A percentile compares a stretch with the other conserved stretches of the same genome.
These are phyloP conservation scores for Teratosphaeria viscida DNA, from an alignment of 2,329 filamentous ascomycete species.

Conservation along the genomic window DNA sequence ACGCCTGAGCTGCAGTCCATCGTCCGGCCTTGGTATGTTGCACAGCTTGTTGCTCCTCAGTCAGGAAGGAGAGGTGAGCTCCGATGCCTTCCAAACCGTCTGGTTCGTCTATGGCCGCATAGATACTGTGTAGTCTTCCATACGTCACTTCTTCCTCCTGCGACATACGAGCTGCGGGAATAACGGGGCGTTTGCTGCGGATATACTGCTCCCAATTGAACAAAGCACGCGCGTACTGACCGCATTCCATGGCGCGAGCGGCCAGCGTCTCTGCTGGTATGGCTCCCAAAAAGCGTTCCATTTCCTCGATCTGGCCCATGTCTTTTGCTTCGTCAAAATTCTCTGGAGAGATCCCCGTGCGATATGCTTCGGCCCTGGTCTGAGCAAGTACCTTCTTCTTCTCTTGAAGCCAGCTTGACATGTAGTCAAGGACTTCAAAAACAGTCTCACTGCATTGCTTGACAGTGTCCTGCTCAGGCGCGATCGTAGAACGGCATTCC, in stretches of 20 bases:
- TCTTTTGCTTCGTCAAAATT: constrained; percentile 43
- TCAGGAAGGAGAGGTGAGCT: constrained; percentile 71
- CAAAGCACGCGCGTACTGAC: constrained; percentile 80
- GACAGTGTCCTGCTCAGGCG: constrained; percentile 58
- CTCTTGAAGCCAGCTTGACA: constrained; percentile 78
- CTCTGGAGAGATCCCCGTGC: constrained; percentile 32
- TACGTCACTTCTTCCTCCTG: constrained; percentile 43
- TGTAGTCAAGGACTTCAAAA: constrained; percentile 83
- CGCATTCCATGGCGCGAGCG: constrained; percentile 80
- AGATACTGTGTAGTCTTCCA: constrained; percentile 72
- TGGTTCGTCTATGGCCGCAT: constrained; percentile 93
- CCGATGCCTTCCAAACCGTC: constrained; percentile 94
- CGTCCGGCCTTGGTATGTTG: constrained; percentile 86
- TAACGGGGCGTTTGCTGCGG: constrained; percentile 37
- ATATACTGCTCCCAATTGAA: constrained; percentile 95
- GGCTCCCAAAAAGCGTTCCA: constrained; percentile 61
- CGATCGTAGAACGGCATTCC: constrained; percentile 47
- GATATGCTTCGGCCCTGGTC: constrained; percentile 30
- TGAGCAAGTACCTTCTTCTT: constrained; percentile 48
- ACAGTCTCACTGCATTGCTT: constrained; percentile 86
- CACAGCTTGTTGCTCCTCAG: constrained; percentile 85
- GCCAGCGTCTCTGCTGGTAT: constrained; percentile 67
- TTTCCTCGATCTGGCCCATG: constrained; percentile 48
- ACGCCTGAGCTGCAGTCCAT: constrained; percentile 91
- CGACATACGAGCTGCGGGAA: constrained; percentile 30